Conservation (phyloP, 1,284 basidiomycete species). For the Leccinum fallax region DNA sequence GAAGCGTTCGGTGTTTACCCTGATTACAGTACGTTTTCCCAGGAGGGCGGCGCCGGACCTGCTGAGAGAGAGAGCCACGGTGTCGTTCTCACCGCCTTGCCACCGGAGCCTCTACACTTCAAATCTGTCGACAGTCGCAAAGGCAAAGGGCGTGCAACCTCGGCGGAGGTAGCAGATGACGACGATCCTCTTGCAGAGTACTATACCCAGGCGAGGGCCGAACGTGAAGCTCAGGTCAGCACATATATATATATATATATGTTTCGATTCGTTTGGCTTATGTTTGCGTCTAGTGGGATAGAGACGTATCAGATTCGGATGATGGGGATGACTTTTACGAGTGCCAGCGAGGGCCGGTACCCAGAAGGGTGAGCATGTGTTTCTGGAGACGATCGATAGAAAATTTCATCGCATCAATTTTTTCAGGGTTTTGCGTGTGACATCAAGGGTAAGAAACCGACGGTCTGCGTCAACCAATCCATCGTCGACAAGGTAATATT, state of each 20-base stretch:
- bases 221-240: slow-evolving; percentile 46
- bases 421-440: slow-evolving; percentile 65
- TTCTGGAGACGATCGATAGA: background rate
- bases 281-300: slow-evolving; percentile 22
- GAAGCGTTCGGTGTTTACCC: slow-evolving; percentile 1
- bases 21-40: slow-evolving; percentile 38
- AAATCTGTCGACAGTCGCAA: slow-evolving; percentile 11
- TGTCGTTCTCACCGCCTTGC: slow-evolving; percentile 23
- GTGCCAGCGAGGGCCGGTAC: background rate
- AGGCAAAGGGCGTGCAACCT: slow-evolving; percentile 1
- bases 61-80: background rate
- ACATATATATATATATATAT: background rate
- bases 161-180: slow-evolving; percentile 3
- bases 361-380: slow-evolving; percentile 18
- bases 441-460: slow-evolving; percentile 38
- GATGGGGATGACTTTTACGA: slow-evolving; percentile 17
- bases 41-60: slow-evolving; percentile 16
- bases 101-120: slow-evolving; percentile 31
- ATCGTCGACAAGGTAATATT: slow-evolving; percentile 62
- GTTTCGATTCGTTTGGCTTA: background rate
- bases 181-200: slow-evolving; percentile 66
- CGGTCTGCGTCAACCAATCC: slow-evolving; percentile 58
- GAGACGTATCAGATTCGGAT: slow-evolving; percentile 29
- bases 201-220: slow-evolving; percentile 56
- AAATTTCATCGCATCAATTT: background rate